phyloP scores from a whole-genome alignment of 192 early-diverging fungal species.

The Geranomyces variabilis region DNA sequence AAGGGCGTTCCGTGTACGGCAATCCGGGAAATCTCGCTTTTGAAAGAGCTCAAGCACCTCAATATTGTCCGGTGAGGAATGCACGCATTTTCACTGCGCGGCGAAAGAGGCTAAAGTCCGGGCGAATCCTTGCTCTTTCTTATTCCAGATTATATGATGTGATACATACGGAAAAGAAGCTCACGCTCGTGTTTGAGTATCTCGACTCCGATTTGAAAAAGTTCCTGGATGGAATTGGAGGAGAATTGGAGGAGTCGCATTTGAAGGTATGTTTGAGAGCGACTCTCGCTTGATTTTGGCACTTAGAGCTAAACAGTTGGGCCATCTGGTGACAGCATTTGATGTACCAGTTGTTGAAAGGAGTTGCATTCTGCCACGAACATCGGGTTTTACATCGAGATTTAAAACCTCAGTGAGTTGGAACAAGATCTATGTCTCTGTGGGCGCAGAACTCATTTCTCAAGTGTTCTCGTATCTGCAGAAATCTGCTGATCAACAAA shows the following conservation, averaged over 20 bases:
- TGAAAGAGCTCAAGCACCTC: constrained; percentile 81
- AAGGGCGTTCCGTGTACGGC: constrained; percentile 61
- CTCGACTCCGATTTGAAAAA: constrained; percentile 99
- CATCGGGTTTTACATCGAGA: constrained; percentile 93
- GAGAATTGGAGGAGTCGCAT: constrained; percentile 53
- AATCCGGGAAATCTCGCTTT: constrained; percentile 78
- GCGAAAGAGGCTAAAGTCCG: no score
- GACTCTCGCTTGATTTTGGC: not conserved
- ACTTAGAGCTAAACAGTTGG: not conserved
- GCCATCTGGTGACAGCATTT: constrained; percentile 62
- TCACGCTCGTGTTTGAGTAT: constrained; percentile 98
- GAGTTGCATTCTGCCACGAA: constrained; percentile 97
- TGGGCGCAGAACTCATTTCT: no score
- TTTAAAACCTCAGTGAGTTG: constrained; percentile 54
- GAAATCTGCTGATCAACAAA: constrained; percentile 87
- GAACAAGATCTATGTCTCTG: not conserved
- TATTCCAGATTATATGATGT: constrained; percentile 83
- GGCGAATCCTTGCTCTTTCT: not conserved
- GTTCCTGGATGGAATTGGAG: constrained; percentile 81
- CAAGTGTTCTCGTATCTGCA: not conserved
- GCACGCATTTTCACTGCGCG: no score
- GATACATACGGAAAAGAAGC: constrained; percentile 94
- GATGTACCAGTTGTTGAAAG: constrained; percentile 96
- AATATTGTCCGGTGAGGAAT: constrained; percentile 60
- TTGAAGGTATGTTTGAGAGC: constrained; percentile 82